Percentiles rank a stretch among this genome's conserved stretches.
phyloP scores from a whole-genome alignment of 352 stramenopile species.

The Plasmopara viticola region DNA sequence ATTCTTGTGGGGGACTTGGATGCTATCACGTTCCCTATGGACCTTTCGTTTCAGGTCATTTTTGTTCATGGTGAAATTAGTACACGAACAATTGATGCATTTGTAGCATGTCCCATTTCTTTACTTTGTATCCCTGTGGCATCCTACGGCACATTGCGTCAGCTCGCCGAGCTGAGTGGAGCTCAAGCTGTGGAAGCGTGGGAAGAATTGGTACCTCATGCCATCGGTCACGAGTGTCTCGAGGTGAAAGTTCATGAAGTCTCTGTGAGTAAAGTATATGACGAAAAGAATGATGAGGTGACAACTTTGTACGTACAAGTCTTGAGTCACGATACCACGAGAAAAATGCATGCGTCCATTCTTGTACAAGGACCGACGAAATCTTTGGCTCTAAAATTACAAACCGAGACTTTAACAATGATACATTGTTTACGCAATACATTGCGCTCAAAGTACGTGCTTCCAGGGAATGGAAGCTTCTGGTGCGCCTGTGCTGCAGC shows the following conservation, averaged over 20 bases:
- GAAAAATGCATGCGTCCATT: constrained; percentile 12
- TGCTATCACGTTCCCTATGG: not conserved
- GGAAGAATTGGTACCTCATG: constrained; percentile 20
- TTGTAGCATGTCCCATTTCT: constrained; percentile 3
- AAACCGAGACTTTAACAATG: constrained; percentile 9
- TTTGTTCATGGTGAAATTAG: constrained; percentile 20
- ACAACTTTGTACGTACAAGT: constrained; percentile 15
- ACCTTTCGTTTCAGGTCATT: constrained; percentile 8
- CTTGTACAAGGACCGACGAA: constrained; percentile 17
- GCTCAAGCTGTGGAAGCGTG: constrained; percentile 22
- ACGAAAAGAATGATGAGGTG: constrained; percentile 4
- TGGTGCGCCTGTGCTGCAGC: constrained; percentile 24
- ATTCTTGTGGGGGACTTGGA: constrained; percentile 14
- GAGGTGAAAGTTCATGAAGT: constrained; percentile 10
- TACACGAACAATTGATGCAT: constrained; percentile 8
- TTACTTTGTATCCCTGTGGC: constrained; percentile 20
- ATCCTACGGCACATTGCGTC: constrained; percentile 8
- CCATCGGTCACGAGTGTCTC: constrained; percentile 14
- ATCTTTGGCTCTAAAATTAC: constrained; percentile 19
- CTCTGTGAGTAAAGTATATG: constrained; percentile 4
- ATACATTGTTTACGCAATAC: constrained; percentile 20
- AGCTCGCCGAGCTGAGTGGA: constrained; percentile 23
- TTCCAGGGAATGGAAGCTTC: constrained; percentile 21
- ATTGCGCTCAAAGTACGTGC: constrained; percentile 13
- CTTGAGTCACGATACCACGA: not conserved